These are phyloP conservation scores for Tetratostichococcus sp. DNA, from an alignment of 139 green algal species.

Conservation along the genomic window DNA sequence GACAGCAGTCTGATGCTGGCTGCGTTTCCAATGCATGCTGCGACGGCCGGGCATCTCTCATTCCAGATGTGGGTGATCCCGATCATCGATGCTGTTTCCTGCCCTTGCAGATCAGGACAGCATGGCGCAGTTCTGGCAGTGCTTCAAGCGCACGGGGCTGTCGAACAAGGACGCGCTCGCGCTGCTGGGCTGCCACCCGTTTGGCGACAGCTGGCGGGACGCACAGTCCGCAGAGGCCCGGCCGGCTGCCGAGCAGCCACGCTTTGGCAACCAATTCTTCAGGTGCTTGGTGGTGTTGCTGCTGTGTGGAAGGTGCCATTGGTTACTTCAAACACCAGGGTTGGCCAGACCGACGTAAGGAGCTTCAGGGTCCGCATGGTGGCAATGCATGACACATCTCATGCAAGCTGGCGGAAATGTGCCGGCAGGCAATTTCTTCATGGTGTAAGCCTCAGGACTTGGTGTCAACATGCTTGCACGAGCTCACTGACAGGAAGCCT, in stretches of 20 bases:
- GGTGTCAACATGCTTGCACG: too few relatives aligned
- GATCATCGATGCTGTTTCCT: too few relatives aligned
- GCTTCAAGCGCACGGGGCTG: constrained; percentile 14
- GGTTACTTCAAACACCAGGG: neutral
- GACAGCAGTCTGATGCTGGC: neutral
- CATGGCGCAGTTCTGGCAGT: neutral
- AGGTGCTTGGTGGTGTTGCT: constrained; percentile 3
- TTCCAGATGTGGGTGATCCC: too few relatives aligned
- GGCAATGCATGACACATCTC: too few relatives aligned
- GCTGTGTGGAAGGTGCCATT: neutral
- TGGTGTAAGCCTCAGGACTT: too few relatives aligned
- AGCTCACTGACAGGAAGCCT: too few relatives aligned
- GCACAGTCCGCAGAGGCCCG: neutral
- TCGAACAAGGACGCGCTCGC: constrained; percentile 6
- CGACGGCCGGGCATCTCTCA: too few relatives aligned
- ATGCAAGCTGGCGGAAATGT: too few relatives aligned
- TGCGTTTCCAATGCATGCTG: neutral
- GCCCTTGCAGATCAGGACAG: neutral
- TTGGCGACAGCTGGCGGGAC: constrained; percentile 15
- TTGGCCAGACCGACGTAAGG: neutral
- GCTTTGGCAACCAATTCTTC: constrained; percentile 14
- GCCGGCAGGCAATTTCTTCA: too few relatives aligned
- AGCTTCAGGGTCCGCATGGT: too few relatives aligned
- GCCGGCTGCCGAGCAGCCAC: neutral
- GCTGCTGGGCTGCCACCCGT: constrained; percentile 9